These are phyloP conservation scores for Mrakia hoshinonis DNA, from an alignment of 768 basidiomycete genomes.

Conservation along the genomic window DNA sequence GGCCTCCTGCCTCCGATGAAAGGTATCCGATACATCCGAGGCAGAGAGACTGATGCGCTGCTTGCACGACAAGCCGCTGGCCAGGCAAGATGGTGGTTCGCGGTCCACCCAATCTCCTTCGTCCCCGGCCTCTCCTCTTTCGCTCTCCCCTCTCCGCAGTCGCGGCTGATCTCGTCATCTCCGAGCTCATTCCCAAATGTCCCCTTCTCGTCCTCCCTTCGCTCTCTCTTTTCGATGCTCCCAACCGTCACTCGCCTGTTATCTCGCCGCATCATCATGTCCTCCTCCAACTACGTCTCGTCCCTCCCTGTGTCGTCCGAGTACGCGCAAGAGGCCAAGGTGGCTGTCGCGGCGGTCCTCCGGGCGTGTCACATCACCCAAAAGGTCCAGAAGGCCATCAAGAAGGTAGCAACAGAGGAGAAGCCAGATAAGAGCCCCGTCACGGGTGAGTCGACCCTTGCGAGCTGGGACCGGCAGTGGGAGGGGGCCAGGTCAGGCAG, in stretches of 20 bases:
- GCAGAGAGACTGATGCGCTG: too few relatives aligned
- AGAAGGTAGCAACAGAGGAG: slow-evolving; percentile 72
- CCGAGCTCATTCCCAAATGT: too few relatives aligned
- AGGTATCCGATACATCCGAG: too few relatives aligned
- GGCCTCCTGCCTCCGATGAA: too few relatives aligned
- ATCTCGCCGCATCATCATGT: neutral
- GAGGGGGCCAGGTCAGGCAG: neutral
- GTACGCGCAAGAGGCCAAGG: slow-evolving; percentile 53
- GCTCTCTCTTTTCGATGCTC: neutral
- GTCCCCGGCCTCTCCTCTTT: too few relatives aligned
- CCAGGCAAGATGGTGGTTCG: too few relatives aligned
- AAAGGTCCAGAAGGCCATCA: slow-evolving; percentile 74
- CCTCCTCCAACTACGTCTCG: neutral
- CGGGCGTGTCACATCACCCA: slow-evolving; percentile 76
- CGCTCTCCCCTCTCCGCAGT: too few relatives aligned
- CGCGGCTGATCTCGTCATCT: too few relatives aligned
- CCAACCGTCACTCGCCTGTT: too few relatives aligned
- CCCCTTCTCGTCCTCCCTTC: neutral
- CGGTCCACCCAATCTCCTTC: too few relatives aligned
- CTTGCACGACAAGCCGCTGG: too few relatives aligned
- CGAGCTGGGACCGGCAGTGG: neutral
- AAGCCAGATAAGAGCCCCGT: slow-evolving; percentile 91
- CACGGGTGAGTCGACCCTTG: slow-evolving; percentile 50
- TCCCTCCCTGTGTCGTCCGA: slow-evolving; percentile 12
- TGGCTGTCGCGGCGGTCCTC: slow-evolving; percentile 78